Evolutionary conservation across 1,284 basidiomycete species (phyloP).

Genomic region (Marasmius tenuissimus): DNA sequence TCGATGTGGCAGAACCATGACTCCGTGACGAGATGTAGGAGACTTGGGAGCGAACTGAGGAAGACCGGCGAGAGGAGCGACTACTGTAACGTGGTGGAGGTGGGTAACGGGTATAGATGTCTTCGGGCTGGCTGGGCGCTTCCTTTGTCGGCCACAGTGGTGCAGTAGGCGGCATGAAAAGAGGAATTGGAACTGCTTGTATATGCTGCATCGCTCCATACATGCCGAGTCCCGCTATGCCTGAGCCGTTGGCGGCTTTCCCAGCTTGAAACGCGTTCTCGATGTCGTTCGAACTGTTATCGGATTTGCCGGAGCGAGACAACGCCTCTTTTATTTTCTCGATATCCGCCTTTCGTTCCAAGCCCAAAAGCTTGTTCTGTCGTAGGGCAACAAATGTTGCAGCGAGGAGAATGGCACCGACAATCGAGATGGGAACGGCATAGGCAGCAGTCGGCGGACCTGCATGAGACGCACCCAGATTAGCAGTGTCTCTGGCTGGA

Average conservation of each 20-base stretch:
- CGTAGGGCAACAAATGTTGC: slow-evolving; percentile 32
- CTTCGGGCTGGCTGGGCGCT: background rate
- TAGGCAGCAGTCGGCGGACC: slow-evolving; percentile 39
- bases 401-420: slow-evolving; percentile 38
- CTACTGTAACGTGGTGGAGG: background rate
- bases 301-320: slow-evolving; percentile 1
- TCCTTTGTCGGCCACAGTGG: background rate
- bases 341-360: slow-evolving; percentile 11
- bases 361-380: slow-evolving; percentile 21
- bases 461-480: slow-evolving; percentile 24
- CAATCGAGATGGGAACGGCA: slow-evolving; percentile 44
- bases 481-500: slow-evolving; percentile 7
- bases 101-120: background rate
- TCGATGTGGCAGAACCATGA: background rate
- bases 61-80: slow-evolving; percentile 1
- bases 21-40: background rate
- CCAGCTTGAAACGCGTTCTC: slow-evolving; percentile 3
- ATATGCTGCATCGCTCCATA: background rate
- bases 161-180: slow-evolving; percentile 13
- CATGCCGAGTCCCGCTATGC: background rate
- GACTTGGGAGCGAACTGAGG: background rate
- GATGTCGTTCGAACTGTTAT: slow-evolving; percentile 5
- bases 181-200: slow-evolving; percentile 11
- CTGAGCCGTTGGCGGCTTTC: background rate
- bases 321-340: slow-evolving; percentile 10